Evolutionary conservation across 164 flowering plant species (phyloP).

Genomic region (Saururus chinensis): DNA sequence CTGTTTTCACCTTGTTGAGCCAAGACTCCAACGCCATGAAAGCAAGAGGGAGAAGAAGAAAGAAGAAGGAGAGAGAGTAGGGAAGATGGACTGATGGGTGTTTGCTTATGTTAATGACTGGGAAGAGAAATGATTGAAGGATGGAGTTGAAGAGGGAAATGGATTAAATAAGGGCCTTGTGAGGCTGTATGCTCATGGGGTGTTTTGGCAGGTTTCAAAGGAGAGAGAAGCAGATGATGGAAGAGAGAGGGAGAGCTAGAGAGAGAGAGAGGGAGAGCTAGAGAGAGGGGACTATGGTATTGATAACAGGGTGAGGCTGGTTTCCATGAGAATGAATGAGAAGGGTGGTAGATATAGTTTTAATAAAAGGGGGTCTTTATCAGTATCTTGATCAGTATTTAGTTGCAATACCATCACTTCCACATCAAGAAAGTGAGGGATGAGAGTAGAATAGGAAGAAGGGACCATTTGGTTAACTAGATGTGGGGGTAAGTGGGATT

Average conservation of each 20-base stretch:
- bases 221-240: too few relatives aligned
- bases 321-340: too few relatives aligned
- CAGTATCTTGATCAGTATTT: background rate
- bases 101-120: too few relatives aligned
- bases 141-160: constrained; percentile 3
- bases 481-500: background rate
- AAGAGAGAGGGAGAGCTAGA: background rate
- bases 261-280: background rate
- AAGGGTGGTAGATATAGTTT: too few relatives aligned
- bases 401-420: background rate
- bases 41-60: constrained; percentile 1
- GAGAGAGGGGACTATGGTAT: constrained; percentile 10
- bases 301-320: too few relatives aligned
- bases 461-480: background rate
- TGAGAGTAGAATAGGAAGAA: background rate
- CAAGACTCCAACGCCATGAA: constrained; percentile 73
- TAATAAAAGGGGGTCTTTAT: too few relatives aligned
- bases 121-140: constrained; percentile 25
- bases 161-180: background rate
- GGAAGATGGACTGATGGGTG: too few relatives aligned
- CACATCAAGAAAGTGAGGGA: background rate
- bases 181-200: constrained; percentile 27
- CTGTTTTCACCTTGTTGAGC: constrained; percentile 55
- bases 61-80: background rate
- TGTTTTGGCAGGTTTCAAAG: constrained; percentile 17